Evolutionary conservation across 2,329 filamentous ascomycete genomes (phyloP), one percentile per base, ranked within the genome.

Genomic region (Dichotomopilus funicola): DNA sequence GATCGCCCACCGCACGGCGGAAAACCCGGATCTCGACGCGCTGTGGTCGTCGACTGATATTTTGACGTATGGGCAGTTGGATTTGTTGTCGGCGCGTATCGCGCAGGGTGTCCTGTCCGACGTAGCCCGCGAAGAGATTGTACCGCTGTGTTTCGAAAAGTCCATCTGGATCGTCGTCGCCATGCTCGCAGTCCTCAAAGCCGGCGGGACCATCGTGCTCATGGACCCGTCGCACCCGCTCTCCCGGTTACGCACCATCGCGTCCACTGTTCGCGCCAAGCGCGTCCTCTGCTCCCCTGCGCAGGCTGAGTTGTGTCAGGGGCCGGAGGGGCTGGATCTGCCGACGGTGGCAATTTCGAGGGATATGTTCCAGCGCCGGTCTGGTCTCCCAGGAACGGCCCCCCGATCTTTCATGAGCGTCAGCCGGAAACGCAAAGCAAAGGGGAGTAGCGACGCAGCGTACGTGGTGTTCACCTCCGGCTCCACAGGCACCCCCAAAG

Each of bases 401-500:
- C 43, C 47, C 2, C 37, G 53, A 9, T 49, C 53, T 1, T 48
- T 51, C 36, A 54, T 54, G 55, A 33, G 1, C 46, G 37, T 41
- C 68, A 36, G 43, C 13, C 35, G 7, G 33, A 27, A 27, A 27
- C 19, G 19, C 3, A 27, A 27, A 27, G 19, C 33, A 6, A 54
- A 57, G 10, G 53, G 41, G 4, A 53, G 40, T 33, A 9, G 33
- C 7, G 65, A 63, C 37, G 48, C 54, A 10, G 56, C 56, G 1
- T 53, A 53, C 2, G 50, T 59, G 1, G 40, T 56, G 1, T 80
- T 79, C 61, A 80, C 78, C 12, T 78, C 75, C 7, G 78, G 78
- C 10, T 77, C 73, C 12, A 79, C 78, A 0, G 78, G 78, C 7
- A 67, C 67, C 31, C 78, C 78, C 4, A 80, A 59, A 52, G 57